phyloP scores from a whole-genome alignment of 2,329 filamentous ascomycete species.

The Aspergillus neoniger region DNA sequence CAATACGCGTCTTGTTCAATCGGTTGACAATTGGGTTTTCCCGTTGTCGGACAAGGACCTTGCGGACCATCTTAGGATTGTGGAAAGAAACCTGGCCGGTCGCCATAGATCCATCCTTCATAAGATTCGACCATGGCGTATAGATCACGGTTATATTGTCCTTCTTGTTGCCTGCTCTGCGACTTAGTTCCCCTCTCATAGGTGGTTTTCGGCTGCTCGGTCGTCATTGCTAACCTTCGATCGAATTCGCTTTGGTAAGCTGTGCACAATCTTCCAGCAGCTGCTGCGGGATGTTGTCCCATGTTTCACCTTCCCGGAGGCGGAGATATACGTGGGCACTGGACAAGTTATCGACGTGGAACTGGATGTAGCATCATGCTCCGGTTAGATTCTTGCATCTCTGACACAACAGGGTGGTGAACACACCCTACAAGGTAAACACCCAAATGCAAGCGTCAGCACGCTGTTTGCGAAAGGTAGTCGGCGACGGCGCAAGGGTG shows the following conservation, averaged over 20 bases:
- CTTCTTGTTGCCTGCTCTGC: slow-evolving; percentile 82
- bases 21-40: slow-evolving; percentile 93
- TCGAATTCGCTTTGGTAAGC: slow-evolving; percentile 97
- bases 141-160: slow-evolving; percentile 97
- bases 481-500: background rate
- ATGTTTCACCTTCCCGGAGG: slow-evolving; percentile 73
- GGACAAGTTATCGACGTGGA: slow-evolving; percentile 96
- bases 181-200: slow-evolving; percentile 18
- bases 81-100: slow-evolving; percentile 94
- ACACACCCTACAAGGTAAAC: slow-evolving; percentile 35
- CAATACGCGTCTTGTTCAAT: slow-evolving; percentile 94
- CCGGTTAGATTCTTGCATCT: background rate
- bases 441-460: slow-evolving; percentile 1
- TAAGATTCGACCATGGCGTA: slow-evolving; percentile 94
- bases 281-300: slow-evolving; percentile 76
- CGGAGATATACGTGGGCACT: slow-evolving; percentile 96
- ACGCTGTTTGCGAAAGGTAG: background rate
- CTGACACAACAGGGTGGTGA: background rate
- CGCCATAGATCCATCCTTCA: slow-evolving; percentile 95
- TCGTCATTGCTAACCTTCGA: slow-evolving; percentile 67
- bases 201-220: background rate
- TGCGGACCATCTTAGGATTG: slow-evolving; percentile 78
- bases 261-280: slow-evolving; percentile 90
- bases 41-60: slow-evolving; percentile 73
- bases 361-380: slow-evolving; percentile 54